Base-by-base conservation (phyloP, 2,329 filamentous ascomycete species). In the Ceratocystis lukuohia region DNA sequence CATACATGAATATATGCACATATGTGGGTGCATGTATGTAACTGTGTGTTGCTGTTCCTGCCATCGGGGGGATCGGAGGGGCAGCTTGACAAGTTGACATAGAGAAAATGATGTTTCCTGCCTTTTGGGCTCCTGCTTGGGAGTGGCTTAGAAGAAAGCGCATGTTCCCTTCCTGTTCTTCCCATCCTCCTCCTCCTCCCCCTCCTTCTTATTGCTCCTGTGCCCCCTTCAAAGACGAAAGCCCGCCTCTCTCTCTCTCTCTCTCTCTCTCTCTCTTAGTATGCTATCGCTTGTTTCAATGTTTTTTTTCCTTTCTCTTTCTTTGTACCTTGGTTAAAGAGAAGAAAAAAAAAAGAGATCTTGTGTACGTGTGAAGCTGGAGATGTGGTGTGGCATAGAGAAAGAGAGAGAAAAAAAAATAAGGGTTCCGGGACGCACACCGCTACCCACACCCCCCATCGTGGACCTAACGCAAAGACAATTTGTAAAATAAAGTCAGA, bases 1-100 rank as follows among this genome's bases (percentile, higher is more conserved):
- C 46, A n/a, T 50, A 50, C 4, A 48, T 48, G 6, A 48, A 20
- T 48, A 48, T 20, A 20, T 48, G n/a, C 45, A 6, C 2, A 8
- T 50, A 10, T 50, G 7, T 50, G 8, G 33, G 33, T 37, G 48
- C 25, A 53, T 12, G 12, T 22, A 53, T 53, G 48, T 25, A 53
- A 53, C 48, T 53, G 20, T 25, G 48, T 53, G 48, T 53, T 53
- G 20, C 48, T 53, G 48, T 53, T 53, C 48, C 48, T 53, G 48
- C 48, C 48, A 53, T 53, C 20, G 48, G 48, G 20, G 33, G 20
- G 46, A 53, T 53, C 48, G 48, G 33, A 37, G 33, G 48, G 48
- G 7, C 20, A 53, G 48, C 20, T 25, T 53, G 48, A 53, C 48
- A 53, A 53, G 48, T 25, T 53, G 48, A 53, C 48, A 17, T 53